Evolutionary conservation across 2,329 filamentous ascomycete species (phyloP).

Genomic region (Penicillium vulpinum): DNA sequence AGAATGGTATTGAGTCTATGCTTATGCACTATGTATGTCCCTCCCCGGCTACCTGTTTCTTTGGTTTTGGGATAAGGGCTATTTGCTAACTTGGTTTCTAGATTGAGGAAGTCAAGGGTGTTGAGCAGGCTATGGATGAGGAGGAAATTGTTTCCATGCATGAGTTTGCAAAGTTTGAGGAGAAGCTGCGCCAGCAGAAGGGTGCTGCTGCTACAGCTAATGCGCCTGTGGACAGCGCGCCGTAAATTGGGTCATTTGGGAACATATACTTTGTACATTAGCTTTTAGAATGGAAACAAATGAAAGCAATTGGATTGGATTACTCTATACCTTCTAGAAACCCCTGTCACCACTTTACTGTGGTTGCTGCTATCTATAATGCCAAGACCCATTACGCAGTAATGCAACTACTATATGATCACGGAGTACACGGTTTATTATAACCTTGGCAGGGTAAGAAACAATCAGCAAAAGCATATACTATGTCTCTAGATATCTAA

Average conservation of each 20-base stretch:
- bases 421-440: no score
- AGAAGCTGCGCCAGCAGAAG: slow-evolving; percentile 67
- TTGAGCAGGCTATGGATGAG: slow-evolving; percentile 84
- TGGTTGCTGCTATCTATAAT: neutral
- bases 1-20: slow-evolving; percentile 98
- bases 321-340: neutral
- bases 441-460: no score
- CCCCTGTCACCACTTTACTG: neutral
- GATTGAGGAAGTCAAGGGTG: slow-evolving; percentile 94
- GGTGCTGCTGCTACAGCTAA: slow-evolving; percentile 54
- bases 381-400: neutral
- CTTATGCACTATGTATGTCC: slow-evolving; percentile 85
- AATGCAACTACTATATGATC: no score
- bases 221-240: slow-evolving; percentile 55
- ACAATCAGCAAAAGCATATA: no score
- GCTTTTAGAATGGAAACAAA: neutral
- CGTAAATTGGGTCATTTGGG: slow-evolving; percentile 14
- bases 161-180: slow-evolving; percentile 94
- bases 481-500: no score
- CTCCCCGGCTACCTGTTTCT: slow-evolving; percentile 1
- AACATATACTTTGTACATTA: slow-evolving; percentile 8
- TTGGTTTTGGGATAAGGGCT: neutral
- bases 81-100: slow-evolving; percentile 43
- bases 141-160: slow-evolving; percentile 85
- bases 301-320: neutral